Base-by-base conservation (phyloP, 2,329 filamentous ascomycete genomes). In the Hypoxylon sp. region DNA sequence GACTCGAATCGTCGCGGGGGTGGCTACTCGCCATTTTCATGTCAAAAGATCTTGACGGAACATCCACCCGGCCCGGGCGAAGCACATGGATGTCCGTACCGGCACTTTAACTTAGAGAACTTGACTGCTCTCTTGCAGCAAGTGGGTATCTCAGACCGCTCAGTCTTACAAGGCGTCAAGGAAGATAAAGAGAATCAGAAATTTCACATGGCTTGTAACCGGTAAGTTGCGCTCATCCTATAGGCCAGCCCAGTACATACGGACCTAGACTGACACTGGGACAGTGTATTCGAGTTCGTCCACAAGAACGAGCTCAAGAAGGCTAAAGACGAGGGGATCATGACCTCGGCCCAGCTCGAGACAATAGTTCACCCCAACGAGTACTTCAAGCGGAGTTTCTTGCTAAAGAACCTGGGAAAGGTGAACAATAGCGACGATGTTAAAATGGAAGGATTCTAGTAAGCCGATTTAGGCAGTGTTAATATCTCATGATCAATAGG, bases 351-450 rank as follows among this genome's bases (percentile, higher is more conserved):
- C 15, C 93, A 97, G 78, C 85, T 97, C 46, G 95, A 98, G 81
- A 98, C 95, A 0, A 97, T 99, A 77, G 91, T 97, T 21, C 96
- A 99, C 81, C 96, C 96, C 10, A 99, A 99, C 79, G 94, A 95
- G 72, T 99, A 98, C 81, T 99, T 98, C 81, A 98, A 97, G 85
- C 87, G 95, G 62, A 97, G 94, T 78, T 98, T 93, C 79, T 76
- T 97, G 73, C 82, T 99, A 68, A 97, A 94, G 84, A 93, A 96
- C 78, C 80, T 97, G 27, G 90, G 81, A 55, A 89, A 85, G 68
- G 72, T 77, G 29, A 79, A 81, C n/a, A 82, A 82, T 21, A 82
- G 82, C 66, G 80, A 82, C 17, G 87, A 89, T 67, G 80, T 86
- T 32, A 86, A 87, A 79, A 89, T 90, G 86, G 85, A 86, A 65